A percentile compares a stretch with the other conserved stretches of the same genome.
Conservation (phyloP, 2,329 filamentous ascomycete genomes). For the Phyllosticta citribraziliensis region DNA sequence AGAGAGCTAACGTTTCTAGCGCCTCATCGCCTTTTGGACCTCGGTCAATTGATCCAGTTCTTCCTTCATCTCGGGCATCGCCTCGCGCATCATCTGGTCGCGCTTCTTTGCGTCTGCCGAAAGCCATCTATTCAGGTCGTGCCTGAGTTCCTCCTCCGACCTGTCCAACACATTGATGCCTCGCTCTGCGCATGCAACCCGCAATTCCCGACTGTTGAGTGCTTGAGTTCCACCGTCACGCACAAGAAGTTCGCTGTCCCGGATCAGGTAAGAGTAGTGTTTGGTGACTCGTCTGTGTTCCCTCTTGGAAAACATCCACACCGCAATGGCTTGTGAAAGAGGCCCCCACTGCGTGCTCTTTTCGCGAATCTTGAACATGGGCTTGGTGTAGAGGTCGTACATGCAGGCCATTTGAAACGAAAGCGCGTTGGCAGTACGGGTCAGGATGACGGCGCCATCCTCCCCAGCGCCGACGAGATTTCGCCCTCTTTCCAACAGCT, state of each 20-base stretch:
- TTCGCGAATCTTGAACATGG: neutral
- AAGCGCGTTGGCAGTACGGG: neutral
- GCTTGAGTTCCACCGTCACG: conserved; percentile 50
- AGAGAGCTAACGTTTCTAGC: neutral
- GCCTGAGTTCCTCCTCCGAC: conserved; percentile 27
- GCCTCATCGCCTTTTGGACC: neutral
- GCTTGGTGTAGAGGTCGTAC: neutral
- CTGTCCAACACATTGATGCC: conserved; percentile 48
- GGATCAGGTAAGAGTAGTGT: conserved; percentile 52
- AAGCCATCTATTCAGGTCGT: conserved; percentile 17
- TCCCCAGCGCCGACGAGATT: neutral
- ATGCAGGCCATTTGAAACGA: neutral
- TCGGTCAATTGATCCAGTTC: neutral
- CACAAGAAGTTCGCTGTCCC: conserved; percentile 61
- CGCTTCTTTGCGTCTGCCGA: neutral
- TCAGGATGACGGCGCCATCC: neutral
- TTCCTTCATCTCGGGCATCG: neutral
- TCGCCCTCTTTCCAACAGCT: neutral
- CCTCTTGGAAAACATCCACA: neutral
- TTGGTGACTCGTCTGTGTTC: neutral
- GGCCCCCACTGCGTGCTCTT: neutral
- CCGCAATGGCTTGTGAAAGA: neutral
- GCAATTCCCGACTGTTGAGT: conserved; percentile 55
- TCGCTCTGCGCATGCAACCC: conserved; percentile 60
- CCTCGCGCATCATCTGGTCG: neutral